Evolutionary conservation across 345 rosid species (phyloP).

Genomic region (Adansonia digitata): DNA sequence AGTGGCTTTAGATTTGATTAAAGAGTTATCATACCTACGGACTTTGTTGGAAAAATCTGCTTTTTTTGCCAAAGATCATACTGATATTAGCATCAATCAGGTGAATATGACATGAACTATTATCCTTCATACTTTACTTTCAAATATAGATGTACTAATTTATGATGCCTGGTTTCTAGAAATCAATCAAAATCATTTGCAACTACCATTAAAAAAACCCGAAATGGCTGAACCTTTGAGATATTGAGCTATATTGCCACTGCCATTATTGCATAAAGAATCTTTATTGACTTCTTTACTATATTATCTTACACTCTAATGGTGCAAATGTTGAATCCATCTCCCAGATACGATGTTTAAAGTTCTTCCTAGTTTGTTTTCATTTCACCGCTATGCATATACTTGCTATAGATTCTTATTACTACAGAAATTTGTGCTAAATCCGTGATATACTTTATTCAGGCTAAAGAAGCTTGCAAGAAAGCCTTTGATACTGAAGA

Average conservation of each 20-base stretch:
- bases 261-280: background rate
- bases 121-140: background rate
- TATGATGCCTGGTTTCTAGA: background rate
- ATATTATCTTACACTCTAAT: background rate
- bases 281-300: background rate
- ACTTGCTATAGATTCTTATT: background rate
- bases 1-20: slow-evolving; percentile 51
- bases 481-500: slow-evolving; percentile 53
- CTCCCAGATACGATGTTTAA: background rate
- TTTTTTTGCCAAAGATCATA: slow-evolving; percentile 20
- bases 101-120: slow-evolving; percentile 19
- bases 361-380: background rate
- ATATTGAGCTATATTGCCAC: background rate
- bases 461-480: slow-evolving; percentile 59
- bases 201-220: background rate
- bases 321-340: background rate
- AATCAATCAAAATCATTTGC: background rate
- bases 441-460: background rate
- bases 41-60: slow-evolving; percentile 42
- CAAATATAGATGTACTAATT: background rate
- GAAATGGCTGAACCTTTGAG: background rate
- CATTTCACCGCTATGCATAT: background rate
- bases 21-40: slow-evolving; percentile 44
- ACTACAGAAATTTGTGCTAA: background rate
- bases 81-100: slow-evolving; percentile 30